A percentile compares a stretch with the other conserved stretches of the same genome.
Evolutionary conservation across 805 yeast species (phyloP).

Genomic region (Candida pseudofarinosa): DNA sequence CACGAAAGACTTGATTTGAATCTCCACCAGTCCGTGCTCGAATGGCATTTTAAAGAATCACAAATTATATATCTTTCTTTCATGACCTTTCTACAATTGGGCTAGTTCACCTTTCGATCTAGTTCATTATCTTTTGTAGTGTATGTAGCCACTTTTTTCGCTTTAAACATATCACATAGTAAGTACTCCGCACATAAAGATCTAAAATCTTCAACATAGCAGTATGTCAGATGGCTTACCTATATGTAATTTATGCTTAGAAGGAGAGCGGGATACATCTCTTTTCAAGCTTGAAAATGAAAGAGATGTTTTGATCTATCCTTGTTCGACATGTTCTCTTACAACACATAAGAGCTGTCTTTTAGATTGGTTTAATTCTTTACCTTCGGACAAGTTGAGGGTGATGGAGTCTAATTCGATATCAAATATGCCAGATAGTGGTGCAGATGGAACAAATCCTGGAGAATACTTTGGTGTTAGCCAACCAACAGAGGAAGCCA

Average conservation of each 20-base stretch:
- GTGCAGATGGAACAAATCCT: slow-evolving; percentile 1
- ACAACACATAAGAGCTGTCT: slow-evolving; percentile 36
- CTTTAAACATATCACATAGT: neutral
- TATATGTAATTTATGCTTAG: slow-evolving; percentile 36
- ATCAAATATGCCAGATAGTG: slow-evolving; percentile 1
- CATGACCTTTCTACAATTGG: too few relatives aligned
- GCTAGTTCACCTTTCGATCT: too few relatives aligned
- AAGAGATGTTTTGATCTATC: slow-evolving; percentile 32
- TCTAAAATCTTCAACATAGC: too few relatives aligned
- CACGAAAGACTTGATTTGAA: slow-evolving; percentile 25
- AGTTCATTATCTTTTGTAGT: neutral
- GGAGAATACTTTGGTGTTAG: slow-evolving; percentile 11
- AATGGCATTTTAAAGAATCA: too few relatives aligned
- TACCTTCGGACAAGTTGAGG: slow-evolving; percentile 25
- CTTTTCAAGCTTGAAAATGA: slow-evolving; percentile 34
- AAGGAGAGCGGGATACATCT: slow-evolving; percentile 35
- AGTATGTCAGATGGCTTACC: slow-evolving; percentile 12
- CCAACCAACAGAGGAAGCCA: slow-evolving; percentile 5
- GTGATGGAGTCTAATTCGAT: slow-evolving; percentile 10
- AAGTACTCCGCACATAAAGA: neutral
- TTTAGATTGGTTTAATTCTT: slow-evolving; percentile 37
- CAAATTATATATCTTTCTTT: too few relatives aligned
- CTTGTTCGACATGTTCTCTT: slow-evolving; percentile 36
- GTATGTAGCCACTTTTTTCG: neutral
- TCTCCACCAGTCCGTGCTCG: too few relatives aligned